Evolutionary conservation across 495 filamentous ascomycete species (phyloP).

Genomic region (Melanomma pulvis-pyrius): DNA sequence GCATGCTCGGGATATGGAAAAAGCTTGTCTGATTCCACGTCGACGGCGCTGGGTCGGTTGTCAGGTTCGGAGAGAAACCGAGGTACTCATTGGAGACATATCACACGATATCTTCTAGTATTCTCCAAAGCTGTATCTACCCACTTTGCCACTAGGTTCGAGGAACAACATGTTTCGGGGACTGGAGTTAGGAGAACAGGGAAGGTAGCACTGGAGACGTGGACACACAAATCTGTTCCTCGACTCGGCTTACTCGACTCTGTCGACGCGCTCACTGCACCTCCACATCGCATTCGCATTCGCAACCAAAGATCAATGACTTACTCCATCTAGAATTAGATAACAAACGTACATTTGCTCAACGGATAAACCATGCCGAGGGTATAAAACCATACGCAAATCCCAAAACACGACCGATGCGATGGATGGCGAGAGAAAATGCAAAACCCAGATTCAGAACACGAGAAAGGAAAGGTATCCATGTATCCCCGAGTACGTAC

Average conservation of each 20-base stretch:
- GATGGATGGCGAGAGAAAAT: not conserved
- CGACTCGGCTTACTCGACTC: not conserved
- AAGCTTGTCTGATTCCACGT: not conserved
- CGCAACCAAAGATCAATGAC: no score
- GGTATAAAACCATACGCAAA: constrained; percentile 33
- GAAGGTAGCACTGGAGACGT: no score
- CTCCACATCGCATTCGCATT: not conserved
- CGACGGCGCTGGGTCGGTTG: not conserved
- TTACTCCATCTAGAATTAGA: no score
- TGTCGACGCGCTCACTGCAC: not conserved
- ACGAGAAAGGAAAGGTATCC: not conserved
- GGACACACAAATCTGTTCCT: no score
- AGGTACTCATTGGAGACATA: no score
- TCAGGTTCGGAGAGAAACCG: not conserved
- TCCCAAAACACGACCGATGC: constrained; percentile 1
- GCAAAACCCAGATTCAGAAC: not conserved
- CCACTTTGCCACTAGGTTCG: no score
- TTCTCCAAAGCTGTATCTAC: no score
- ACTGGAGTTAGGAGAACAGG: no score
- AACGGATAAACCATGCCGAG: constrained; percentile 16
- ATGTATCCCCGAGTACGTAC: no score
- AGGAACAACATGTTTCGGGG: no score
- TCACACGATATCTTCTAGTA: no score
- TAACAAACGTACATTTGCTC: not conserved
- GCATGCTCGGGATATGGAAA: not conserved